A percentile compares a stretch with the other conserved stretches of the same genome.
phyloP scores from a whole-genome alignment of 148 eudicot genomes.

The Dysphania ambrosioides region DNA sequence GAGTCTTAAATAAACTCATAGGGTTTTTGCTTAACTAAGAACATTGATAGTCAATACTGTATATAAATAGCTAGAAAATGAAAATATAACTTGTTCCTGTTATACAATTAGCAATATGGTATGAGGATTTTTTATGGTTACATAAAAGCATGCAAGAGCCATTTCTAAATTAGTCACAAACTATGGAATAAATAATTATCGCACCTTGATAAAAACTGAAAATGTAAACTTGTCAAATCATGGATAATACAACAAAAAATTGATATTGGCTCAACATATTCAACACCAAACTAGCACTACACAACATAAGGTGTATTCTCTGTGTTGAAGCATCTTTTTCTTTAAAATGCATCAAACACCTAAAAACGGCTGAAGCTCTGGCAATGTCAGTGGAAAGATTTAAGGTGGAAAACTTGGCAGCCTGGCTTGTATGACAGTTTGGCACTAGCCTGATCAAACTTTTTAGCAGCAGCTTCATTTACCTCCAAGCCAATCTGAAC shows the following conservation, averaged over 20 bases:
- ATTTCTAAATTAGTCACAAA: slow-evolving; percentile 8
- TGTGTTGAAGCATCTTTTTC: slow-evolving; percentile 22
- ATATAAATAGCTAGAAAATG: too few species aligned
- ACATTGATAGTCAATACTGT: too few species aligned
- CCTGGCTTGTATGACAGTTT: slow-evolving; percentile 54
- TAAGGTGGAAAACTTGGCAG: slow-evolving; percentile 94
- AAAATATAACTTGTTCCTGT: too few species aligned
- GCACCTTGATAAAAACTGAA: slow-evolving; percentile 19
- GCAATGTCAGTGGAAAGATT: slow-evolving; percentile 45
- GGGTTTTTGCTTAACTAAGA: too few species aligned
- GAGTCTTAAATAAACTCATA: too few species aligned
- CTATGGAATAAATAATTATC: slow-evolving; percentile 2
- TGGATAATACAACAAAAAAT: slow-evolving; percentile 12
- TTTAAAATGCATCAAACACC: slow-evolving; percentile 19
- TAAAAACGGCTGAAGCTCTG: slow-evolving; percentile 2
- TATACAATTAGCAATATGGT: too few species aligned
- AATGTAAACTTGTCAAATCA: slow-evolving; percentile 3
- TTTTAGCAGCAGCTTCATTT: slow-evolving; percentile 73
- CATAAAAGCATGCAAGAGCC: too few species aligned
- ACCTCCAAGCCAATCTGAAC: slow-evolving; percentile 72
- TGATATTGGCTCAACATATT: slow-evolving; percentile 22
- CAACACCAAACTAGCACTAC: slow-evolving; percentile 34
- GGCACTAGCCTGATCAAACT: slow-evolving; percentile 77
- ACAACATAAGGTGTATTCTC: slow-evolving; percentile 26
- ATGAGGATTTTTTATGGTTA: too few species aligned